Evolutionary conservation across 345 rosid genomes (phyloP).

Genomic region (Euphorbia tirucalli): DNA sequence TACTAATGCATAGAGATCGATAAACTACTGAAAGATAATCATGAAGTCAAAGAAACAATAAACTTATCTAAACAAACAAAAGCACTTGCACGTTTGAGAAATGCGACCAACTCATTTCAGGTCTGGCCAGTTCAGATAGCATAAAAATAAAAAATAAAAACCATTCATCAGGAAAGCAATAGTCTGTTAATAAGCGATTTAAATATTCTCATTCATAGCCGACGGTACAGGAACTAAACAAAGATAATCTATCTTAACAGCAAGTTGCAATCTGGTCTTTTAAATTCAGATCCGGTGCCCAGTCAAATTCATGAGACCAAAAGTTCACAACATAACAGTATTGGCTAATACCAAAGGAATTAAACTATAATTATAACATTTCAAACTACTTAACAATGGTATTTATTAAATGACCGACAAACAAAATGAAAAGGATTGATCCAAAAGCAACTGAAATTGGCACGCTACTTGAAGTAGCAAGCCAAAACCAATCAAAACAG

Average conservation of each 20-base stretch:
- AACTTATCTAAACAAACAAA: not conserved
- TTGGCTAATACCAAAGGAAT: not conserved
- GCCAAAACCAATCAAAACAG: not conserved
- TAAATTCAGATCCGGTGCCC: conserved; percentile 1
- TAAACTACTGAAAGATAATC: not conserved
- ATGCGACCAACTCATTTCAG: not conserved
- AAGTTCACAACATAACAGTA: not conserved
- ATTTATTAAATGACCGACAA: not conserved
- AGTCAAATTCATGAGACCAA: no score
- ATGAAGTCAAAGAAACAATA: not conserved
- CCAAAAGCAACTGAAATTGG: not conserved
- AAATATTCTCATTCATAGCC: not conserved
- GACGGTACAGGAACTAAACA: not conserved
- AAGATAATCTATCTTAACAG: not conserved
- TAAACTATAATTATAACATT: not conserved
- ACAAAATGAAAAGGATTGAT: not conserved
- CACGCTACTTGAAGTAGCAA: not conserved
- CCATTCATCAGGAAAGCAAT: not conserved
- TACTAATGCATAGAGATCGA: not conserved
- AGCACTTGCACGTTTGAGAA: not conserved
- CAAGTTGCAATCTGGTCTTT: not conserved
- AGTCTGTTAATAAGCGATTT: not conserved
- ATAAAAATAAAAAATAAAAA: not conserved
- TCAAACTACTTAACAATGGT: not conserved
- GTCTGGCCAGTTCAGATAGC: not conserved